Percentiles rank a stretch among this genome's conserved stretches.
phyloP scores from a whole-genome alignment of 495 filamentous ascomycete species.

The Rostrohypoxylon terebratum region DNA sequence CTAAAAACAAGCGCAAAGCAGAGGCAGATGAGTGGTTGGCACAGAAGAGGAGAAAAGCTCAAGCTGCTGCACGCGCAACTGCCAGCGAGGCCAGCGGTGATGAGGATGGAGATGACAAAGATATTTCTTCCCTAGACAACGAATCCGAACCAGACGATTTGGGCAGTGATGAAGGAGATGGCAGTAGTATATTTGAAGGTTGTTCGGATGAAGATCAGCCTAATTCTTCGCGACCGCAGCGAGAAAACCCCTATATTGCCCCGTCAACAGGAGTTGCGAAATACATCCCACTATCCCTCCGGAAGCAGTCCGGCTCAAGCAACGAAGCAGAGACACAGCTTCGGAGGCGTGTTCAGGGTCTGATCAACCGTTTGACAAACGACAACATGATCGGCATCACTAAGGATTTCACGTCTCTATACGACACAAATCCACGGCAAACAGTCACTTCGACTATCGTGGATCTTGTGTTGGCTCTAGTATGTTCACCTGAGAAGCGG shows the following conservation, averaged over 20 bases:
- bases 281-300: conserved; percentile 91
- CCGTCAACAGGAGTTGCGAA: conserved; percentile 61
- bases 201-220: conserved; percentile 45
- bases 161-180: conserved; percentile 48
- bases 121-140: conserved; percentile 24
- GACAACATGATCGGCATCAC: conserved; percentile 86
- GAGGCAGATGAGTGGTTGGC: conserved; percentile 66
- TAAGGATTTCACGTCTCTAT: conserved; percentile 82
- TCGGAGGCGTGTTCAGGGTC: conserved; percentile 83
- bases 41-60: conserved; percentile 60
- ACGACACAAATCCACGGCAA: conserved; percentile 81
- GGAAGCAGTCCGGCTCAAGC: conserved; percentile 70
- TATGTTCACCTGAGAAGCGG: conserved; percentile 79
- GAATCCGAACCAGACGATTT: conserved; percentile 37
- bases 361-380: conserved; percentile 93
- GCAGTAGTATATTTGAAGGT: conserved; percentile 52
- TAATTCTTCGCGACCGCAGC: conserved; percentile 44
- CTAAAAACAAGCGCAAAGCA: conserved; percentile 75
- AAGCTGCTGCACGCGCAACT: conserved; percentile 35
- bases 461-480: conserved; percentile 75
- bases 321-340: conserved; percentile 76
- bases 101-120: conserved; percentile 45
- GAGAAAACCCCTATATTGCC: conserved; percentile 66
- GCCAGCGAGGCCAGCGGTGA: conserved; percentile 8
- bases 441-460: conserved; percentile 84